phyloP scores from a whole-genome alignment of 805 yeast genomes.

The Candida cerambycidarum region DNA sequence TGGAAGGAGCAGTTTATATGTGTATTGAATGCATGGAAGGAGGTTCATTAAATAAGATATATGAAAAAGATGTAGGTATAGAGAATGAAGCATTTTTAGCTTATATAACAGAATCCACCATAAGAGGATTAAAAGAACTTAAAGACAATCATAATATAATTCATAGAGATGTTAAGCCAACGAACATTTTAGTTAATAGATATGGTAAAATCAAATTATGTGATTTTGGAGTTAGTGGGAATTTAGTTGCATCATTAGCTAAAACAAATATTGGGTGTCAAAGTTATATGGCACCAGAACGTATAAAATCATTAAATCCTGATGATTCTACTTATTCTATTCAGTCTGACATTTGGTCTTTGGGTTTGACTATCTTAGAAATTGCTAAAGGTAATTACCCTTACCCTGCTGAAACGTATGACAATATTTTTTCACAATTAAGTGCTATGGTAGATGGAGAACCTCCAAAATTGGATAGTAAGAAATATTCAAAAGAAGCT shows the following conservation, averaged over 20 bases:
- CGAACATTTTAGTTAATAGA: slow-evolving; percentile 82
- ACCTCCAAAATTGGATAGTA: slow-evolving; percentile 76
- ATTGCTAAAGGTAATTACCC: slow-evolving; percentile 91
- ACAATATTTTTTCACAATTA: slow-evolving; percentile 86
- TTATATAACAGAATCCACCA: slow-evolving; percentile 74
- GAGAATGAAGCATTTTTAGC: slow-evolving; percentile 80
- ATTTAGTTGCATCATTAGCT: slow-evolving; percentile 90
- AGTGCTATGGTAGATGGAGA: slow-evolving; percentile 97
- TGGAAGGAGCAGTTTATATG: slow-evolving; percentile 97
- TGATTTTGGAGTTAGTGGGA: slow-evolving; percentile 96
- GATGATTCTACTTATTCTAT: slow-evolving; percentile 84
- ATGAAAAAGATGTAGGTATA: slow-evolving; percentile 57
- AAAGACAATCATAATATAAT: slow-evolving; percentile 91
- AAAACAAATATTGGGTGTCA: slow-evolving; percentile 97
- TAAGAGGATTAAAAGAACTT: slow-evolving; percentile 75
- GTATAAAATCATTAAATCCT: slow-evolving; percentile 74
- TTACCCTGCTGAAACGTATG: slow-evolving; percentile 93
- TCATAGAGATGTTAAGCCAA: slow-evolving; percentile 96
- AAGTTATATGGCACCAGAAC: slow-evolving; percentile 97
- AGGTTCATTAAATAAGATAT: slow-evolving; percentile 85
- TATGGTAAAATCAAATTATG: slow-evolving; percentile 87
- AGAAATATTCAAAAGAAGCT: slow-evolving; percentile 69
- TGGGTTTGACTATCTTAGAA: slow-evolving; percentile 87
- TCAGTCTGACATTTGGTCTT: slow-evolving; percentile 94
- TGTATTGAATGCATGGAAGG: slow-evolving; percentile 99